Evolutionary conservation across 1,139 yeast species (phyloP).

Genomic region (Yamadazyma triangularis): DNA sequence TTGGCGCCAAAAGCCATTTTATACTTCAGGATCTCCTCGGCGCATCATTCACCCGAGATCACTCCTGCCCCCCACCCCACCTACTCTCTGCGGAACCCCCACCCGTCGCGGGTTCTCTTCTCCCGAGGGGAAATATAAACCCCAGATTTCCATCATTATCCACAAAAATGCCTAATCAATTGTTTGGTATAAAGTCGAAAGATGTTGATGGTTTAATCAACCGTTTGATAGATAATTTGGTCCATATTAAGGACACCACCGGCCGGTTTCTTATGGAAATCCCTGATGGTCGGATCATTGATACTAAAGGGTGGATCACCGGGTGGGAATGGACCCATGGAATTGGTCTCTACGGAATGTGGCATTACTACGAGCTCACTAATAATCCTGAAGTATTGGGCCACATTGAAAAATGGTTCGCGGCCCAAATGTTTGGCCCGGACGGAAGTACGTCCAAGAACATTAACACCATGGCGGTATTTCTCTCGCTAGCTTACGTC

Average conservation of each 20-base stretch:
- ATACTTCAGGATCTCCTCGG: too few relatives aligned
- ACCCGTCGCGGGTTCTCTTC: too few relatives aligned
- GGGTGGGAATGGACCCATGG: conserved; percentile 38
- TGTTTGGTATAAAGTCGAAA: conserved; percentile 11
- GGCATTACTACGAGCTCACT: conserved; percentile 28
- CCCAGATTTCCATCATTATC: too few relatives aligned
- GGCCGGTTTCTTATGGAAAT: conserved; percentile 25
- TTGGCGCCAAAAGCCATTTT: too few relatives aligned
- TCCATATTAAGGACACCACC: conserved; percentile 20
- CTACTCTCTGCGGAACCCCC: too few relatives aligned
- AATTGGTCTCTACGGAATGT: conserved; percentile 28
- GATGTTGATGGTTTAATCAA: conserved; percentile 11
- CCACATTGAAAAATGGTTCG: conserved; percentile 23
- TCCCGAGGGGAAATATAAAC: too few relatives aligned
- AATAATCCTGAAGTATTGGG: conserved; percentile 15
- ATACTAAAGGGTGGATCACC: conserved; percentile 31
- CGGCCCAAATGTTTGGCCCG: conserved; percentile 20
- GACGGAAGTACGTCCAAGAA: conserved; percentile 29
- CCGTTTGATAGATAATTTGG: conserved; percentile 14
- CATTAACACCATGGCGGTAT: conserved; percentile 31
- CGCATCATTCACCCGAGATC: too few relatives aligned
- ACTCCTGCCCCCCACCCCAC: too few relatives aligned
- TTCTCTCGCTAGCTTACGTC: conserved; percentile 23
- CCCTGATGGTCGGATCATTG: conserved; percentile 28
- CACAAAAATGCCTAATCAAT: conserved; percentile 12